Conservation (phyloP, 805 yeast genomes). For the Candida ficus region DNA sequence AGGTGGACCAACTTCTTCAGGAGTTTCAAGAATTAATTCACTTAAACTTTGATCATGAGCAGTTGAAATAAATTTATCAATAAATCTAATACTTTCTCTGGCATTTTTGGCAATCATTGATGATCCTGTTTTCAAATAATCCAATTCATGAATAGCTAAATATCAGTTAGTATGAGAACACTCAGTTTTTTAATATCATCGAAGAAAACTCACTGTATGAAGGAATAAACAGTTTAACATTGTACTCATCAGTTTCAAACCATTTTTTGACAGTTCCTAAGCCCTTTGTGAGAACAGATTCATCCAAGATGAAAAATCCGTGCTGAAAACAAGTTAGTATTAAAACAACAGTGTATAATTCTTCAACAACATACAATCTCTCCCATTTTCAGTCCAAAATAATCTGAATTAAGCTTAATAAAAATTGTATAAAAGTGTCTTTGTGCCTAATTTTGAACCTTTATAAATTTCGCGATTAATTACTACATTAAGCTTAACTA, state of each 20-base stretch:
- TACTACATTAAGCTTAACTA: neutral
- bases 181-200: too few species aligned
- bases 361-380: neutral
- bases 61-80: conserved; percentile 36
- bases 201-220: conserved; percentile 34
- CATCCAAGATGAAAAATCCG: conserved; percentile 51
- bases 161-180: conserved; percentile 1
- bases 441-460: neutral
- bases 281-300: conserved; percentile 63
- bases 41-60: conserved; percentile 14
- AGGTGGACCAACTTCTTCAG: conserved; percentile 40
- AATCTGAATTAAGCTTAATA: too few species aligned
- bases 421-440: neutral
- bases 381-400: too few species aligned
- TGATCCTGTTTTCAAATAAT: conserved; percentile 48
- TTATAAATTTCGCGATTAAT: neutral
- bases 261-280: conserved; percentile 63
- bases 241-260: conserved; percentile 35
- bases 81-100: conserved; percentile 55
- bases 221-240: conserved; percentile 45
- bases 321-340: conserved; percentile 1
- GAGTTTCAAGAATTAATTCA: conserved; percentile 32
- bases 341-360: too few species aligned
- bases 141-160: conserved; percentile 51
- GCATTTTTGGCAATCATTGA: conserved; percentile 60